Conservation (phyloP, 2,329 filamentous ascomycete genomes). For the Arthroderma sp. region DNA sequence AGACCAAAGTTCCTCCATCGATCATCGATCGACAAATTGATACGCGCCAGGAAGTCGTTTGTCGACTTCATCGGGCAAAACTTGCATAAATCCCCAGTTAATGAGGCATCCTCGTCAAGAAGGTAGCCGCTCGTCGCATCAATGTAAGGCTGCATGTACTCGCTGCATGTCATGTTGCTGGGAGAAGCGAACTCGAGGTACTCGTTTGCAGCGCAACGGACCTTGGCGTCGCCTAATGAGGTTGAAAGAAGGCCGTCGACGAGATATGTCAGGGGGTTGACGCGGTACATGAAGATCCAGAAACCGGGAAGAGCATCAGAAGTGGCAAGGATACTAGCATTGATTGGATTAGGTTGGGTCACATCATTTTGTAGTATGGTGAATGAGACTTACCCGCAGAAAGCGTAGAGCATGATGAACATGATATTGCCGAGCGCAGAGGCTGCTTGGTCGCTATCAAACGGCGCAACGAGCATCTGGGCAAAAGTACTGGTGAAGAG, state of each 20-base stretch:
- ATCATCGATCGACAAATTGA: constrained; percentile 31
- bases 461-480: constrained; percentile 56
- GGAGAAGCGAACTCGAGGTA: constrained; percentile 31
- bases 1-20: constrained; percentile 58
- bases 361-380: constrained; percentile 47
- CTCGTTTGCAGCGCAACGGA: constrained; percentile 23
- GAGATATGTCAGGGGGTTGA: constrained; percentile 52
- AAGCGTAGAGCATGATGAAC: constrained; percentile 45
- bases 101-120: constrained; percentile 20
- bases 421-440: constrained; percentile 48
- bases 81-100: constrained; percentile 31
- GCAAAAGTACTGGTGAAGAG: constrained; percentile 59
- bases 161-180: constrained; percentile 45
- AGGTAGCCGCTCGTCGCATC: constrained; percentile 20
- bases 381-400: constrained; percentile 51
- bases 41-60: constrained; percentile 33
- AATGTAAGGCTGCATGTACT: constrained; percentile 35
- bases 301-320: constrained; percentile 50
- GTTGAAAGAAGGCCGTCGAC: constrained; percentile 27
- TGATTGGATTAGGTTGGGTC: constrained; percentile 53
- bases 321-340: constrained; percentile 30
- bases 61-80: constrained; percentile 37
- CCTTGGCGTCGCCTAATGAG: constrained; percentile 16
- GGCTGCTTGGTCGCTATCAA: constrained; percentile 55
- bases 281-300: constrained; percentile 65